Percentiles rank a stretch among this genome's conserved stretches.
These are phyloP conservation scores for Claviceps capensis DNA, from an alignment of 2,329 filamentous ascomycete genomes.

Conservation along the genomic window DNA sequence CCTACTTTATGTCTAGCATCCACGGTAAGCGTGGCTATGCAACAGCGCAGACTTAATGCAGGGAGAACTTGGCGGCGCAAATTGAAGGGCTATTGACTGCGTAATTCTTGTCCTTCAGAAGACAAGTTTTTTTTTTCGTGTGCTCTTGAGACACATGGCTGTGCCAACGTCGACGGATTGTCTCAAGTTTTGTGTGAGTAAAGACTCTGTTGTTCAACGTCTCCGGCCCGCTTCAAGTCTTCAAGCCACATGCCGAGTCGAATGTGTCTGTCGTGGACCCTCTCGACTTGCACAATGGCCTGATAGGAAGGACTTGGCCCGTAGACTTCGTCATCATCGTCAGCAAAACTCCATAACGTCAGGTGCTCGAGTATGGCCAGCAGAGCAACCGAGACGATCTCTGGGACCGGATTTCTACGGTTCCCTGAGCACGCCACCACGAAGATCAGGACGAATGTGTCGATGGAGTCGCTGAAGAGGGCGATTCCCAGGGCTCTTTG, in stretches of 20 bases:
- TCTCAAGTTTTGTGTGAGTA: not conserved
- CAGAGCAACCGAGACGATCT: conserved; percentile 16
- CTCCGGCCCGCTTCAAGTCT: conserved; percentile 11
- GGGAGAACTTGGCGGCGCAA: too few species aligned
- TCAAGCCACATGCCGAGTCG: conserved; percentile 19
- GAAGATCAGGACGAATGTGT: conserved; percentile 21
- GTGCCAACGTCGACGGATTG: too few species aligned
- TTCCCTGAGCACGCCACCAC: conserved; percentile 18
- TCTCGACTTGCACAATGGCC: conserved; percentile 3
- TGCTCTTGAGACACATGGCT: too few species aligned
- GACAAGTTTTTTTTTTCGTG: too few species aligned
- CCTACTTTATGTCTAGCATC: too few species aligned
- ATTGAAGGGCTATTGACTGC: too few species aligned
- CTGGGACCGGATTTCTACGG: conserved; percentile 16
- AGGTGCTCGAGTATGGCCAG: conserved; percentile 20
- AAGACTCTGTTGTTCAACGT: not conserved
- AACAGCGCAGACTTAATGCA: too few species aligned
- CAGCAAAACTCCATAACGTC: conserved; percentile 20
- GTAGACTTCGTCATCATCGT: conserved; percentile 11
- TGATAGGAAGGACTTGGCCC: conserved; percentile 4
- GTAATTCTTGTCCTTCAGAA: too few species aligned
- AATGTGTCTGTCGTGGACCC: conserved; percentile 15
- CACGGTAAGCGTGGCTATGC: too few species aligned
- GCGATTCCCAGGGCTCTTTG: conserved; percentile 17
- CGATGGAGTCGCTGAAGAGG: conserved; percentile 20